These are phyloP conservation scores for Phytophthora melonis DNA, from an alignment of 352 stramenopile genomes.

Conservation along the genomic window DNA sequence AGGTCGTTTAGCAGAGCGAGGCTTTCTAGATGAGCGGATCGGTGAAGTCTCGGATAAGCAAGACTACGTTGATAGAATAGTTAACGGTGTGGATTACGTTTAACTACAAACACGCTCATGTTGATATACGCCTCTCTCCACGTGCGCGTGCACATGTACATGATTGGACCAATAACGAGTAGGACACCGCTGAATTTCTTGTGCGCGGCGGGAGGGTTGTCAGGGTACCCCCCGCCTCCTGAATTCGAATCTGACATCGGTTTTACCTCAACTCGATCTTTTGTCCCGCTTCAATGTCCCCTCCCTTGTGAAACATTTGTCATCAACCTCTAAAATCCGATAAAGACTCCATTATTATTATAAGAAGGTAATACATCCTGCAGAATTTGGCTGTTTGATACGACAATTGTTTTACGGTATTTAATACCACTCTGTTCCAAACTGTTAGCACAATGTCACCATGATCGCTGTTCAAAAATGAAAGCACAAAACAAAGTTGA, in stretches of 20 bases:
- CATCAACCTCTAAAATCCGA: too few species aligned
- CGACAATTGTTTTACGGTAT: too few species aligned
- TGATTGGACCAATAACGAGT: background rate
- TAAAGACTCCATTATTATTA: too few species aligned
- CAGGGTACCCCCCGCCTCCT: background rate
- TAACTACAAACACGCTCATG: background rate
- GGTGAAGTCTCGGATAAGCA: background rate
- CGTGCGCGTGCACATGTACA: background rate
- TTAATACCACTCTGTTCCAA: too few species aligned
- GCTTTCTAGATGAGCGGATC: background rate
- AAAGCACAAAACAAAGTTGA: background rate
- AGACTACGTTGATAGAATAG: background rate
- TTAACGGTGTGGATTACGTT: background rate
- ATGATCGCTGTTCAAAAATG: too few species aligned
- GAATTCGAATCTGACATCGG: background rate
- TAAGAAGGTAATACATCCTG: too few species aligned
- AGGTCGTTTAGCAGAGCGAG: background rate
- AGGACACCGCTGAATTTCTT: background rate
- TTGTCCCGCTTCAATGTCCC: too few species aligned
- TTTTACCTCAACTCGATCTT: too few species aligned
- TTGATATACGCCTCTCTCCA: background rate
- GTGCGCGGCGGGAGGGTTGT: background rate
- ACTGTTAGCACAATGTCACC: too few species aligned
- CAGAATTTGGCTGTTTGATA: too few species aligned
- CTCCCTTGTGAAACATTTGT: too few species aligned